These are phyloP conservation scores for Blastobotrys aristatus DNA, from an alignment of 1,139 yeast genomes.

Conservation along the genomic window DNA sequence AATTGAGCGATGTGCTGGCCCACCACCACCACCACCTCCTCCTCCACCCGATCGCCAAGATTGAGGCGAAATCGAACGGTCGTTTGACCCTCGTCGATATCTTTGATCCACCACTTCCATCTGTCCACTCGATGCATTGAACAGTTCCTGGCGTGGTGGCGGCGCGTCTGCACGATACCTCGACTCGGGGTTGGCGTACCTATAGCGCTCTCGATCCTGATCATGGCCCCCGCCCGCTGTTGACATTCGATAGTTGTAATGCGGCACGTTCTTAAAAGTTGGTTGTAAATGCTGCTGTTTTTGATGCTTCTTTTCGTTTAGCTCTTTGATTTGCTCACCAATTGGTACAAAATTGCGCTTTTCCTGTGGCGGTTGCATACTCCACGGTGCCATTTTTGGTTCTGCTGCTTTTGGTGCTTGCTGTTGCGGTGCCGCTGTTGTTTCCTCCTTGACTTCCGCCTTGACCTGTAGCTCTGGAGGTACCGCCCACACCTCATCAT, in stretches of 20 bases:
- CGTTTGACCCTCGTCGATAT: slow-evolving; percentile 5
- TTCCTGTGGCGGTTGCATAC: slow-evolving; percentile 15
- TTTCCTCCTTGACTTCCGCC: slow-evolving; percentile 4
- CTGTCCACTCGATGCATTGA: slow-evolving; percentile 31
- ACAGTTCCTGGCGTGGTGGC: slow-evolving; percentile 31
- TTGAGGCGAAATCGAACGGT: slow-evolving; percentile 12
- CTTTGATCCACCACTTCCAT: slow-evolving; percentile 8
- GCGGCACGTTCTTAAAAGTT: slow-evolving; percentile 16
- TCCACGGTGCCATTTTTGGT: slow-evolving; percentile 24
- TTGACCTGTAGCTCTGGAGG: slow-evolving; percentile 4
- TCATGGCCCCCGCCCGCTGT: background rate
- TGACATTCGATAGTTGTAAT: slow-evolving; percentile 13
- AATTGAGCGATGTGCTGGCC: no score
- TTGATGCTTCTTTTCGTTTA: slow-evolving; percentile 18
- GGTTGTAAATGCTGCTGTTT: slow-evolving; percentile 12
- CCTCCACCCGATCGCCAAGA: slow-evolving; percentile 8
- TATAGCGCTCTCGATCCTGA: slow-evolving; percentile 19
- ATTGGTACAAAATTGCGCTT: slow-evolving; percentile 25
- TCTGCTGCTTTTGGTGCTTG: background rate
- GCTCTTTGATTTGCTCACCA: slow-evolving; percentile 28
- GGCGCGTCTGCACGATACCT: slow-evolving; percentile 29
- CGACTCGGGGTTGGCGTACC: slow-evolving; percentile 30
- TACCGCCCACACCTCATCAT: slow-evolving; percentile 25
- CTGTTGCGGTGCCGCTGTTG: background rate
- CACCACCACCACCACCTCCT: no score